A percentile compares a stretch with the other conserved stretches of the same genome.
Evolutionary conservation across 192 early-diverging fungal genomes (phyloP).

Genomic region (Chytriomyces hyalinus): DNA sequence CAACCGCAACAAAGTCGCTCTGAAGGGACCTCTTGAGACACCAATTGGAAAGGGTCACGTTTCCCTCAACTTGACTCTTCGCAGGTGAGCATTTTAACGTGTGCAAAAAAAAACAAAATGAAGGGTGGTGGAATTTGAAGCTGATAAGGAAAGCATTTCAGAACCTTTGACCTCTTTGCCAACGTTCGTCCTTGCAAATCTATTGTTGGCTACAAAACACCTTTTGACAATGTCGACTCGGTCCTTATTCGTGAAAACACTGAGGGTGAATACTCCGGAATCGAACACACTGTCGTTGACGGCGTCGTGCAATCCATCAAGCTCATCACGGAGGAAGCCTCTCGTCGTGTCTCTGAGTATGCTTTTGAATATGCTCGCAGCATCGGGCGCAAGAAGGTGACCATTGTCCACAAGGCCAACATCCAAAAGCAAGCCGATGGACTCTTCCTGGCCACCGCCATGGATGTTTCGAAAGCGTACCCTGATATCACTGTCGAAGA

Average conservation of each 20-base stretch:
- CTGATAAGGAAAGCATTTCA: slow-evolving; percentile 58
- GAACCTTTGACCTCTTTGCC: slow-evolving; percentile 98
- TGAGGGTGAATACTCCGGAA: slow-evolving; percentile 99
- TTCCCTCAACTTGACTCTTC: slow-evolving; percentile 78
- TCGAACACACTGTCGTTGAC: slow-evolving; percentile 93
- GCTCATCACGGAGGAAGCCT: slow-evolving; percentile 96
- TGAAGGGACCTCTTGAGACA: slow-evolving; percentile 97
- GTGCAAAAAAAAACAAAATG: too few species aligned
- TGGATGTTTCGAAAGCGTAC: slow-evolving; percentile 90
- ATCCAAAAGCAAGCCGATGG: slow-evolving; percentile 91
- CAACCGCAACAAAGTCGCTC: slow-evolving; percentile 94
- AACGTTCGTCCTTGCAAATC: slow-evolving; percentile 98
- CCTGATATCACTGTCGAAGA: slow-evolving; percentile 92
- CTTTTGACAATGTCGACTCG: slow-evolving; percentile 94
- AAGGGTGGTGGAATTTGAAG: neutral
- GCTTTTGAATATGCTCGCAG: slow-evolving; percentile 92
- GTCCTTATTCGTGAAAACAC: slow-evolving; percentile 99
- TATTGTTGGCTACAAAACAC: slow-evolving; percentile 94
- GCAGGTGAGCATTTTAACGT: too few species aligned
- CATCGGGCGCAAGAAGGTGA: slow-evolving; percentile 90
- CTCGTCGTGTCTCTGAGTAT: slow-evolving; percentile 87
- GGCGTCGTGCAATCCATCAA: slow-evolving; percentile 99
- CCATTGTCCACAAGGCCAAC: slow-evolving; percentile 97
- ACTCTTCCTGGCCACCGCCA: slow-evolving; percentile 91
- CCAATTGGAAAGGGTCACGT: slow-evolving; percentile 99